These are phyloP conservation scores for Chlamydomonas eustigma DNA, from an alignment of 139 green algal genomes.

Conservation along the genomic window DNA sequence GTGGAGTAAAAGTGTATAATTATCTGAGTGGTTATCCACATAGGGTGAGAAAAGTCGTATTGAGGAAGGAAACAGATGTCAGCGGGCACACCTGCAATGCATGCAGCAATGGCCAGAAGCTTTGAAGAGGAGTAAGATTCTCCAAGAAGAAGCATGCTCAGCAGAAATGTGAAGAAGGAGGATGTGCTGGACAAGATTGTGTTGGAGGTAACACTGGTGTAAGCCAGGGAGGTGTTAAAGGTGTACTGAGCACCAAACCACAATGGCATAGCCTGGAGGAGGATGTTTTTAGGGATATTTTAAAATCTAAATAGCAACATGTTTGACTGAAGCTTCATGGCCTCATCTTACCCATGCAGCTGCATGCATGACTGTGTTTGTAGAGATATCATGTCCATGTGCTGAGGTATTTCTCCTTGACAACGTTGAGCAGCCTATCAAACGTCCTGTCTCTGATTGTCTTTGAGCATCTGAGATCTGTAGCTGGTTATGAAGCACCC, in stretches of 20 bases:
- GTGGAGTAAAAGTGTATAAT: too few species aligned
- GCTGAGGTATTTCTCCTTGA: background rate
- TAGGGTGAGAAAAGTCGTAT: too few species aligned
- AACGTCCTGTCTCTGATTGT: background rate
- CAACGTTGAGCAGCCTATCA: background rate
- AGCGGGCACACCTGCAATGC: constrained; percentile 67
- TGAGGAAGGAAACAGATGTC: too few species aligned
- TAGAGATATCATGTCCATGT: background rate
- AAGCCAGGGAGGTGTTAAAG: constrained; percentile 82
- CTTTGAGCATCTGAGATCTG: background rate
- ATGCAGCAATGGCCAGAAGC: constrained; percentile 60
- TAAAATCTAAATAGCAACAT: too few species aligned
- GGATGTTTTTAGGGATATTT: too few species aligned
- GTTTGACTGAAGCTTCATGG: too few species aligned
- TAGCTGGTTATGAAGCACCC: background rate
- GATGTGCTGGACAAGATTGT: constrained; percentile 88
- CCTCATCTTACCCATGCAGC: background rate
- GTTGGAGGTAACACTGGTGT: constrained; percentile 92
- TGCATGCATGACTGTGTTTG: background rate
- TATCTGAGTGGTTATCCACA: too few species aligned
- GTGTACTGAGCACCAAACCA: constrained; percentile 90
- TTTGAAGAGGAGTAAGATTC: constrained; percentile 61
- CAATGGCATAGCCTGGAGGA: constrained; percentile 65
- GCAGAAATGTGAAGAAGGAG: constrained; percentile 84
- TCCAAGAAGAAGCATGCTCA: constrained; percentile 40